Evolutionary conservation across 768 basidiomycete genomes (phyloP).

Genomic region (Mycena albidolilacea): DNA sequence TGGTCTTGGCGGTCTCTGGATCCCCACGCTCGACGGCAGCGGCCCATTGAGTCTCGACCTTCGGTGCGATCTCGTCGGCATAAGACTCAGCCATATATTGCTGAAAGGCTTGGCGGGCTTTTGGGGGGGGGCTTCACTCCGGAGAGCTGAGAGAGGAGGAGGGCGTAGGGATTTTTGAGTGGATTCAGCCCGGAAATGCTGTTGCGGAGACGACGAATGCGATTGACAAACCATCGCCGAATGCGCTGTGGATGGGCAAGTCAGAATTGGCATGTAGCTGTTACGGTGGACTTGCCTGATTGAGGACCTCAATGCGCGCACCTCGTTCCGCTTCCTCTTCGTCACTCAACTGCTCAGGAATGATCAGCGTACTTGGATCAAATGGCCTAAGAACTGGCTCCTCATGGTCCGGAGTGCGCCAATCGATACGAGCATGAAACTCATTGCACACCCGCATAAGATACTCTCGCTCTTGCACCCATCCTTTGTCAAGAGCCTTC

Average conservation of each 20-base stretch:
- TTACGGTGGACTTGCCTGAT: background rate
- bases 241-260: background rate
- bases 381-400: constrained; percentile 3
- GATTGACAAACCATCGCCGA: background rate
- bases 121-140: constrained; percentile 10
- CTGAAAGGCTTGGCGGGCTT: constrained; percentile 18
- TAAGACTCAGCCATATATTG: constrained; percentile 25
- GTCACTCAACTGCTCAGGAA: background rate
- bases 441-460: background rate
- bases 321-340: background rate
- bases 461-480: constrained; percentile 14
- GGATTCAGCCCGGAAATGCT: background rate
- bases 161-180: background rate
- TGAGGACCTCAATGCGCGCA: background rate
- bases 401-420: constrained; percentile 19
- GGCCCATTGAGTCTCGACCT: background rate
- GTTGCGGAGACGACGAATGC: background rate
- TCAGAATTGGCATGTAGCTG: background rate
- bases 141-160: constrained; percentile 11
- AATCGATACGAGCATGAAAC: constrained; percentile 16
- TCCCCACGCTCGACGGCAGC: background rate
- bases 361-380: background rate
- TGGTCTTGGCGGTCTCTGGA: background rate
- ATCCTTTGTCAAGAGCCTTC: background rate
- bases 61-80: background rate